Evolutionary conservation across 148 eudicot genomes (phyloP), one percentile per base, ranked within the genome.

Genomic region (Amaranthus cruentus): DNA sequence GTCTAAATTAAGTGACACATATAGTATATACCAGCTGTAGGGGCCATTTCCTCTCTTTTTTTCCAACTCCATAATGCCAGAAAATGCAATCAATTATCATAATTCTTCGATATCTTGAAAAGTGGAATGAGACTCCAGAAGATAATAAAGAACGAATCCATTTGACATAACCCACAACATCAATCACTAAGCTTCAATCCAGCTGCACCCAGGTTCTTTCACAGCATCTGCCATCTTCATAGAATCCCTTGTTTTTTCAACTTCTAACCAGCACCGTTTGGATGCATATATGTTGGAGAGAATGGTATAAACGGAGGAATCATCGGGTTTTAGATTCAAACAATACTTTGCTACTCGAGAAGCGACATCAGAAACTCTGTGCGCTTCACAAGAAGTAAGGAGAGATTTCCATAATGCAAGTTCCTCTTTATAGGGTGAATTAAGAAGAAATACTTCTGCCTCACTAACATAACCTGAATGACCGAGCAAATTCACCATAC

Each of bases 401-500:
- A 93, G 90, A 68, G 90, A 87, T 65, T 87, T 90, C 98, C 98
- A 93, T 18, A 89, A 83, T 48, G 80, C 88, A 56, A 88, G 86
- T 54, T 88, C 93, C 75, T 81, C 82, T 50, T 85, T 72, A 73
- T 15, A 84, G 38, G 82, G 71, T 70, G 87, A 84, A 70, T 56
- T 62, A 65, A 70, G 78, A 53, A 84, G 87, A 55, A 78, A 76
- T 42, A 62, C 73, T 71, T 84, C 87, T 58, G 84, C 80, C 89
- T 88, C 80, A 3, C 58, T 76, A 43, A 79, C 76, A 76, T 76
- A 76, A 52, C 96, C 94, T 56, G 91, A 83, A 79, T 90, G 90
- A 28, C 89, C 91, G 51, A 93, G 81, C 48, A 89, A 88, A 77
- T 83, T 86, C 66, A 91, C 86, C 89, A 93, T 81, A 81, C 96